Conservation (phyloP, 2,329 filamentous ascomycete genomes). For the Lasiodiplodia gonubiensis region DNA sequence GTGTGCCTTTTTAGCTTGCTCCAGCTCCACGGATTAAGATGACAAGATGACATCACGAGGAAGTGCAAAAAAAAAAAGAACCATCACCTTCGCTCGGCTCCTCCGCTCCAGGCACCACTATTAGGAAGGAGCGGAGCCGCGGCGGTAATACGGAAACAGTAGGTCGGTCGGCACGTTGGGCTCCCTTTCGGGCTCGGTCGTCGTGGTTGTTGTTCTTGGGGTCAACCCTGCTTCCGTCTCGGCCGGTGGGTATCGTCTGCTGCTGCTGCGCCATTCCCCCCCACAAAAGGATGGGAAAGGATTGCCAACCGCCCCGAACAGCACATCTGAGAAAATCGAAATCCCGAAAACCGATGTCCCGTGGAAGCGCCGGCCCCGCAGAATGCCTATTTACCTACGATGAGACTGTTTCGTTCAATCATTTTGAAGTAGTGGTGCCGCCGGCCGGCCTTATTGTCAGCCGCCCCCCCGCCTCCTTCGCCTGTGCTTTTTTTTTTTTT, state of each 20-base stretch:
- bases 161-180: neutral
- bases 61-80: neutral
- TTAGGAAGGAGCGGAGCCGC: neutral
- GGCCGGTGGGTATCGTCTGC: neutral
- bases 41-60: neutral
- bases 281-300: neutral
- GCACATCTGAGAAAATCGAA: neutral
- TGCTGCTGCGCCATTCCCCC: neutral
- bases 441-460: neutral
- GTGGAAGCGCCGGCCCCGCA: neutral
- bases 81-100: neutral
- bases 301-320: neutral
- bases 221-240: neutral
- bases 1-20: neutral
- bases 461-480: neutral
- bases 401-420: neutral
- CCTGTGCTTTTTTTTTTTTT: neutral
- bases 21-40: too few species aligned
- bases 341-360: neutral
- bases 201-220: neutral
- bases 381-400: constrained; percentile 1
- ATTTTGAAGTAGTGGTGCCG: neutral
- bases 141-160: neutral
- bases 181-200: neutral
- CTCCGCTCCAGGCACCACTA: neutral